phyloP scores from a whole-genome alignment of 805 yeast species.

The Yarrowia alimentaria region DNA sequence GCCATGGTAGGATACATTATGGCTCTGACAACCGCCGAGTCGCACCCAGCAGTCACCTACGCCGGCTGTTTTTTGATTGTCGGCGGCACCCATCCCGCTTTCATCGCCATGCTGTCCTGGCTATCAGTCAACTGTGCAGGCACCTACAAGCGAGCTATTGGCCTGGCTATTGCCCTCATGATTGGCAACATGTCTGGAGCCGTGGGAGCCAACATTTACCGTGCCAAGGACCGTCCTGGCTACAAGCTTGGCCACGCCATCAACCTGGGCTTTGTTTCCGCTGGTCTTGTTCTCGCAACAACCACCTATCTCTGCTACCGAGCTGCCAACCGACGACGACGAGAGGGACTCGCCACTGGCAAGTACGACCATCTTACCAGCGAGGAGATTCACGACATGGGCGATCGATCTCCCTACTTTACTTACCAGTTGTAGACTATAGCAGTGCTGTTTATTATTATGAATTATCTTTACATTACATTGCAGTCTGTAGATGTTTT shows the following conservation, averaged over 20 bases:
- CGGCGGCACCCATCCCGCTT: constrained; percentile 53
- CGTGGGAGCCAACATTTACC: constrained; percentile 53
- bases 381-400: constrained; percentile 23
- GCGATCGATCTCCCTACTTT: constrained; percentile 25
- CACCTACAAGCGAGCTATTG: constrained; percentile 53
- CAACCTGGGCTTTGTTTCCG: constrained; percentile 45
- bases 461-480: too few relatives aligned
- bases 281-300: constrained; percentile 36
- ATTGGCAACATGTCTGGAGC: constrained; percentile 67
- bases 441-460: not conserved
- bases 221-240: constrained; percentile 52
- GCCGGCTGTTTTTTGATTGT: constrained; percentile 59
- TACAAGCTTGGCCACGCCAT: constrained; percentile 53
- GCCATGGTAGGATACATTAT: constrained; percentile 43
- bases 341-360: constrained; percentile 7
- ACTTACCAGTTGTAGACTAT: constrained; percentile 12
- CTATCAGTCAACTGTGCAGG: constrained; percentile 55
- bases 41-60: constrained; percentile 40
- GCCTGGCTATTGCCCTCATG: constrained; percentile 56
- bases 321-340: constrained; percentile 18
- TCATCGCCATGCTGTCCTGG: constrained; percentile 63
- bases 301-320: constrained; percentile 17
- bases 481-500: too few relatives aligned
- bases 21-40: constrained; percentile 47
- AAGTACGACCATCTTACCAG: constrained; percentile 16